These are phyloP conservation scores for slime mould (Dictyostelium discoideum) DNA, from an alignment of 78 protist species.

Conservation along the genomic window DNA sequence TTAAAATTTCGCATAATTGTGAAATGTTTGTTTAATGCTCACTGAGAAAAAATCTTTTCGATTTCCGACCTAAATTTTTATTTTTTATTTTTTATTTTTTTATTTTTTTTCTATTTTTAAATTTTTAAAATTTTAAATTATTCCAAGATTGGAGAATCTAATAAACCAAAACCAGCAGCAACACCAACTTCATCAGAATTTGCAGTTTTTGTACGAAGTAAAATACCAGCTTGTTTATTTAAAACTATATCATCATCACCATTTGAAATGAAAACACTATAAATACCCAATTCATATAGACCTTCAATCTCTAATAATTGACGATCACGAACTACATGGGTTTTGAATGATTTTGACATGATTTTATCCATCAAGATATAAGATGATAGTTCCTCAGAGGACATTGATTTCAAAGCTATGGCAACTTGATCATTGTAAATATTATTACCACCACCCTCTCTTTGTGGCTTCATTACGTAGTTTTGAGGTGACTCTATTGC, in stretches of 20 bases:
- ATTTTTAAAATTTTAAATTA: no score
- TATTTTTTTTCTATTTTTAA: neutral
- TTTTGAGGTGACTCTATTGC: constrained; percentile 71
- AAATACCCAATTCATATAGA: constrained; percentile 87
- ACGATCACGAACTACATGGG: constrained; percentile 33
- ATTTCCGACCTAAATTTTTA: no score
- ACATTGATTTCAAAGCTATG: constrained; percentile 3
- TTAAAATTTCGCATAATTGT: no score
- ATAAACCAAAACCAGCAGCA: constrained; percentile 91
- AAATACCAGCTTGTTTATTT: constrained; percentile 85
- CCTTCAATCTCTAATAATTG: constrained; percentile 26
- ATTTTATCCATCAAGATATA: constrained; percentile 95
- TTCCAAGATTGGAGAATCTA: constrained; percentile 78
- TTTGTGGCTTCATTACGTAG: constrained; percentile 96
- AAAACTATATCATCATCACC: neutral
- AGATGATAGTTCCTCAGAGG: neutral
- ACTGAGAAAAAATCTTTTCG: no score
- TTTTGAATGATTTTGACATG: constrained; percentile 51
- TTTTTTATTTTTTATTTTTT: neutral
- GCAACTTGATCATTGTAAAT: constrained; percentile 51
- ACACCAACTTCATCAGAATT: constrained; percentile 93
- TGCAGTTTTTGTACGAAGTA: constrained; percentile 91
- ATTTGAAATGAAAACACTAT: constrained; percentile 63
- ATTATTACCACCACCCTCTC: constrained; percentile 98
- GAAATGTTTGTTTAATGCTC: no score